These are phyloP conservation scores for Lasiosphaeriaceae sp. DNA, from an alignment of 495 filamentous ascomycete species.

Conservation along the genomic window DNA sequence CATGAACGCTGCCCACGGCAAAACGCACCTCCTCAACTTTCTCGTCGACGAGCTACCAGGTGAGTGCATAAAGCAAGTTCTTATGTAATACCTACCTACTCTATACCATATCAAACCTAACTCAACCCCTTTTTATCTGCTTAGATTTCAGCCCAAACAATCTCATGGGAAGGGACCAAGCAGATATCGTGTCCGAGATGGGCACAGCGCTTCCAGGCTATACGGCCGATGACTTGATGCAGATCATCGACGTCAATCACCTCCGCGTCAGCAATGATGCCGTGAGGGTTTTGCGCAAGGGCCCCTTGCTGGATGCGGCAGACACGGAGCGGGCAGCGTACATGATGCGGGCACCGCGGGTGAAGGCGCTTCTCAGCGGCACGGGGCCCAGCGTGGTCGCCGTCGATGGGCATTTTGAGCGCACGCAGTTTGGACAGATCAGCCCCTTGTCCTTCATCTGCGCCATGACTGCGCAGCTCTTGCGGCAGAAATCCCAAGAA, in stretches of 20 bases:
- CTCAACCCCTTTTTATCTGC: neutral
- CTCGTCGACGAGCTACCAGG: slow-evolving; percentile 10
- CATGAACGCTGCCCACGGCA: slow-evolving; percentile 5
- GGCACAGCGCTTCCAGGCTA: slow-evolving; percentile 7
- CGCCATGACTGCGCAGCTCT: neutral
- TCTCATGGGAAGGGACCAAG: neutral
- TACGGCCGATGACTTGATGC: slow-evolving; percentile 5
- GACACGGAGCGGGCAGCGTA: slow-evolving; percentile 1
- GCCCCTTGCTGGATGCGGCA: neutral
- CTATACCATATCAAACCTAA: neutral
- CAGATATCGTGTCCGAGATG: slow-evolving; percentile 3
- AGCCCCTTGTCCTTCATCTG: slow-evolving; percentile 4
- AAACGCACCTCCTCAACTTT: slow-evolving; percentile 10
- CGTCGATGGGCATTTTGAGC: slow-evolving; percentile 8
- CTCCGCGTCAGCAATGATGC: slow-evolving; percentile 1
- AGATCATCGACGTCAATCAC: slow-evolving; percentile 10
- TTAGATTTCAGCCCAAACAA: neutral
- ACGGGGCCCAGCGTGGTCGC: neutral
- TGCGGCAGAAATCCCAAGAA: neutral
- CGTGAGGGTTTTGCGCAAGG: neutral
- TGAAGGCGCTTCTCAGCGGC: neutral
- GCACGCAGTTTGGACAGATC: slow-evolving; percentile 4
- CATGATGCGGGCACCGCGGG: slow-evolving; percentile 3
- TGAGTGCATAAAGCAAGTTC: slow-evolving; percentile 1
- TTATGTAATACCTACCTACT: neutral